Evolutionary conservation across 148 eudicot species (phyloP), one percentile per base, ranked within the genome.

Genomic region (Amaranthus palmeri): DNA sequence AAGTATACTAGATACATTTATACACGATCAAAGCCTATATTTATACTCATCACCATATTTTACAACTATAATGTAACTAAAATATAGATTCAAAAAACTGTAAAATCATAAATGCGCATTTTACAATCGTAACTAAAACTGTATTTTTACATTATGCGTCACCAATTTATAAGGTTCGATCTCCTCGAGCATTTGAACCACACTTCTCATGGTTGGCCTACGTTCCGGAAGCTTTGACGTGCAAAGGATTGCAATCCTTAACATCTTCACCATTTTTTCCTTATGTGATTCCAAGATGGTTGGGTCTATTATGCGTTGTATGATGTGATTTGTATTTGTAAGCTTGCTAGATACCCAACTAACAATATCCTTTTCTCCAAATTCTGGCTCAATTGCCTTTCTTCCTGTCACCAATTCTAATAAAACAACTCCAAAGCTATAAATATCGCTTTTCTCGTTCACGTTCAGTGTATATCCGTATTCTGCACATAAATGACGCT

Each of bases 351-450:
- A 86, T 6, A 91, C 88, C 97, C 97, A 95, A 11, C 78, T 81
- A 45, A 91, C 96, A 54, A 95, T 81, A 74, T 91, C 97, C 69
- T 77, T 86, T 74, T 89, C 90, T 59, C 96, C 98, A 4, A 79
- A 95, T 67, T 89, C 91, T 0, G 88, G 78, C 69, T 95, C 97
- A 4, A 91, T 88, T n/a, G 98, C 93, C 81, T 77, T 89, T 78
- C 85, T 95, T 7, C 98, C 98, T 0, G 93, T 89, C 42, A 95
- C 93, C 14, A 95, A 84, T 68, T 95, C 98, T 96, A 95, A 85
- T 41, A 95, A 44, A n/a, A 95, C 97, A 4, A 95, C 97, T 66
- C 98, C 98, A 12, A 95, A 95, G 72, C 98, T 95, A 41, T 95
- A 95, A 56, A 95, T 88, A 40, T 95, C 97, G 42, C 90, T 85